These are phyloP conservation scores for Carex kokanica DNA, from an alignment of 176 grass and related monocot genomes.

Conservation along the genomic window DNA sequence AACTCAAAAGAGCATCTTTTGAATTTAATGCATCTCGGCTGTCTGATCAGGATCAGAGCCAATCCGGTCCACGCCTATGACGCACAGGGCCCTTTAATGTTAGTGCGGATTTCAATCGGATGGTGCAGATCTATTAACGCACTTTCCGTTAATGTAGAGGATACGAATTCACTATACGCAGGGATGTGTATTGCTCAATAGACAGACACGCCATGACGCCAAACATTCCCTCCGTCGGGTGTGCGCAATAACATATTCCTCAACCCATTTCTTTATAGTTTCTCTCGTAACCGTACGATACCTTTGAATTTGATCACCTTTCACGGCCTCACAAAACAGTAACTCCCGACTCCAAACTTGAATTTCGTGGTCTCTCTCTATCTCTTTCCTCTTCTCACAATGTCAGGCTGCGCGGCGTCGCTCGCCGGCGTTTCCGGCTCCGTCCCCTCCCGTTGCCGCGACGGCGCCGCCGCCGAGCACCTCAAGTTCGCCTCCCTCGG, in stretches of 20 bases:
- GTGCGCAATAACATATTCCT: background rate
- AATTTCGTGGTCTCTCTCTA: background rate
- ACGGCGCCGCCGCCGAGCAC: conserved; percentile 45
- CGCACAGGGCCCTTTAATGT: no score
- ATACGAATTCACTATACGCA: background rate
- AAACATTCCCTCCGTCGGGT: background rate
- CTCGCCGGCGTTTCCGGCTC: background rate
- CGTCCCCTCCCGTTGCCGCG: conserved; percentile 37
- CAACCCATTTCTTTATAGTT: background rate
- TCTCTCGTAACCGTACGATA: background rate
- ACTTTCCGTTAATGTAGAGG: no score
- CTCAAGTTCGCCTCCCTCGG: conserved; percentile 67
- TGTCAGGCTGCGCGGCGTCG: conserved; percentile 38
- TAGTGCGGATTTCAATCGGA: no score
- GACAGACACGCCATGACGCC: background rate
- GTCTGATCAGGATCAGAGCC: no score
- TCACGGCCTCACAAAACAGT: background rate
- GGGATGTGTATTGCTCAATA: background rate
- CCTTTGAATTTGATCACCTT: background rate
- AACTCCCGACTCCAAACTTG: background rate
- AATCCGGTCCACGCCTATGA: no score
- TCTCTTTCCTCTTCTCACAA: conserved; percentile 1
- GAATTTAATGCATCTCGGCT: no score
- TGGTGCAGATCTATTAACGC: no score
- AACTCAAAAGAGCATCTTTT: no score